Conservation (phyloP, 768 basidiomycete genomes). For the Calvatia gigantea region DNA sequence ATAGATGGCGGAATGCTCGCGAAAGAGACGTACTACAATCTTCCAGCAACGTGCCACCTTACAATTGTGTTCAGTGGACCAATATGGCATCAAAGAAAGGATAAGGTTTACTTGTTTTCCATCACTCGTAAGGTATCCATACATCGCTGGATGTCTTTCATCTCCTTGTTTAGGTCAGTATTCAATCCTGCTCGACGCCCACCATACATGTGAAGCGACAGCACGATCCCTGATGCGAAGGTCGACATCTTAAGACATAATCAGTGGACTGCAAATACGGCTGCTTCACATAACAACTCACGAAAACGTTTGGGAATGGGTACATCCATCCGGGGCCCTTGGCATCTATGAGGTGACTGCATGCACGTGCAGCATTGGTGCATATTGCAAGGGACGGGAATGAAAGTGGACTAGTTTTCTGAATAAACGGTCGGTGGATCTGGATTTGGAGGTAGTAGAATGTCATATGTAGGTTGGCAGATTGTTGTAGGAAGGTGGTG, state of each 20-base stretch:
- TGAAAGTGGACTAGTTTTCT: constrained; percentile 34
- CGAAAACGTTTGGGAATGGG: constrained; percentile 28
- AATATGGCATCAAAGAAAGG: neutral
- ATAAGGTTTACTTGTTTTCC: constrained; percentile 30
- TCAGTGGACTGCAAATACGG: neutral
- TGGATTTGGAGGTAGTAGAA: constrained; percentile 57
- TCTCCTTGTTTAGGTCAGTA: constrained; percentile 38
- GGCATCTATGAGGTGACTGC: constrained; percentile 62
- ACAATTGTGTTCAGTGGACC: neutral
- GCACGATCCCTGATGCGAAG: constrained; percentile 41
- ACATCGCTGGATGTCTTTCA: constrained; percentile 50
- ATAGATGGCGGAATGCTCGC: constrained; percentile 13
- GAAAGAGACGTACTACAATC: constrained; percentile 26
- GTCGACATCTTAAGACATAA: constrained; percentile 24
- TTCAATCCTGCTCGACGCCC: constrained; percentile 35
- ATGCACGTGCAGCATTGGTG: constrained; percentile 70
- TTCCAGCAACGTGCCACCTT: constrained; percentile 37
- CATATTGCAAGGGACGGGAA: constrained; percentile 66
- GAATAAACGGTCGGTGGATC: constrained; percentile 68
- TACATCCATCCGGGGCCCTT: constrained; percentile 33
- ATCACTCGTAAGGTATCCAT: constrained; percentile 39
- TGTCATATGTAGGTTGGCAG: constrained; percentile 41
- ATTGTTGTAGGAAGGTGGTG: constrained; percentile 43
- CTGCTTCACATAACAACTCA: constrained; percentile 14
- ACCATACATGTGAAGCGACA: constrained; percentile 56